Base-by-base conservation (phyloP, 305 asterid genomes). In the Fraxinus ornus region DNA sequence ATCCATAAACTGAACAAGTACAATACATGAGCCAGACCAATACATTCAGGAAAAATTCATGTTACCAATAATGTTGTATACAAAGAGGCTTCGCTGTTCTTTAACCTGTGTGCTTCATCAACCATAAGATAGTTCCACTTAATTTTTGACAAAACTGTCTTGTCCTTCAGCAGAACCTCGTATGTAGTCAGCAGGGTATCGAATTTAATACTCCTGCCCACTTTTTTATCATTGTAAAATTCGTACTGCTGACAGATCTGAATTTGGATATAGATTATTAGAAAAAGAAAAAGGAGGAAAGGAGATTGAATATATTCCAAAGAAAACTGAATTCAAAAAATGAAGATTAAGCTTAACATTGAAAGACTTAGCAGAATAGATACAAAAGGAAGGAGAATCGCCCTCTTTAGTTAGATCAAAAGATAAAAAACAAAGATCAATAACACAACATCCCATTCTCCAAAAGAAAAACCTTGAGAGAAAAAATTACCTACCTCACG, bases 71-170 rank as follows among this genome's bases (percentile, higher is more conserved):
- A 88, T 80, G 98, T 32, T 9, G 90, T 97, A 82, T 97, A 97
- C 86, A 97, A 81, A 82, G 98, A 97, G 77, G 99, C 99, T 90
- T 95, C 99, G 78, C 99, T 95, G 85, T 97, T 97, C 91, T 97
- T 97, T 82, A 97, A 85, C 92, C 99, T 90, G 88, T 97, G 99
- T 8, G 99, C 99, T 89, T 97, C 99, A 90, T 97, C 99, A 90
- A 97, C 98, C 99, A 97, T 97, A 84, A 95, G 94, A 87, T 97
- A 97, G 84, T 87, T 97, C 99, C 99, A 97, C 91, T 90, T 95
- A 85, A 97, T 95, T 90, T 94, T 95, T 10, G 99, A 97, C 78
- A 97, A 97, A 60, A 91, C 98, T 57, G 89, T 89, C 84, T 93
- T 97, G 89, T 97, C 98, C 91, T 97, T 97, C 90, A 97, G 82